Evolutionary conservation across 768 basidiomycete species (phyloP).

Genomic region (Leccinum arenicola): DNA sequence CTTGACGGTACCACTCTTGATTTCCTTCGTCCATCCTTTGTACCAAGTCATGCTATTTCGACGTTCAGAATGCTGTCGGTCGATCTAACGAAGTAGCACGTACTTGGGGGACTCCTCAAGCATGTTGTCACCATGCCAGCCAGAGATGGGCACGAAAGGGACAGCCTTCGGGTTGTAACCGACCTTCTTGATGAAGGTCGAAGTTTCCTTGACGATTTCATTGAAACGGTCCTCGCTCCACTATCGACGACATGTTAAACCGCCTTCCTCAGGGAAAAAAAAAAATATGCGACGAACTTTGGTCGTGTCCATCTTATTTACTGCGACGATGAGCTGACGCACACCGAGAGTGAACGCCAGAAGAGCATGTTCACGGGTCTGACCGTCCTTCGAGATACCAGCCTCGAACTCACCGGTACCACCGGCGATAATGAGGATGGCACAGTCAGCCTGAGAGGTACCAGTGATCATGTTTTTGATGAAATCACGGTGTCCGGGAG

Average conservation of each 20-base stretch:
- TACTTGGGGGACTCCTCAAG: conserved; percentile 97
- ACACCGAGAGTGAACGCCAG: conserved; percentile 99
- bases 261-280: neutral
- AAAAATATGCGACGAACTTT: conserved; percentile 52
- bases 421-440: conserved; percentile 98
- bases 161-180: conserved; percentile 99
- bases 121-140: conserved; percentile 99
- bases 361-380: conserved; percentile 99
- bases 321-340: conserved; percentile 98
- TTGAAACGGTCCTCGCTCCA: conserved; percentile 99
- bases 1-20: conserved; percentile 88
- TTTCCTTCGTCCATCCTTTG: conserved; percentile 99
- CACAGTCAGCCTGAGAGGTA: conserved; percentile 99
- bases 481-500: conserved; percentile 99
- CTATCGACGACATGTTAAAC: conserved; percentile 39
- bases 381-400: conserved; percentile 99
- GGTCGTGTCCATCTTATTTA: conserved; percentile 99
- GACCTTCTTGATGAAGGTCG: conserved; percentile 99
- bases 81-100: conserved; percentile 24
- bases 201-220: conserved; percentile 98
- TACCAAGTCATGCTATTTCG: conserved; percentile 90
- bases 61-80: conserved; percentile 16
- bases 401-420: conserved; percentile 99
- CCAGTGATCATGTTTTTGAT: conserved; percentile 99
- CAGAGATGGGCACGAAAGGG: conserved; percentile 98